Conservation (phyloP, 768 basidiomycete species). For the Collybia sp. region DNA sequence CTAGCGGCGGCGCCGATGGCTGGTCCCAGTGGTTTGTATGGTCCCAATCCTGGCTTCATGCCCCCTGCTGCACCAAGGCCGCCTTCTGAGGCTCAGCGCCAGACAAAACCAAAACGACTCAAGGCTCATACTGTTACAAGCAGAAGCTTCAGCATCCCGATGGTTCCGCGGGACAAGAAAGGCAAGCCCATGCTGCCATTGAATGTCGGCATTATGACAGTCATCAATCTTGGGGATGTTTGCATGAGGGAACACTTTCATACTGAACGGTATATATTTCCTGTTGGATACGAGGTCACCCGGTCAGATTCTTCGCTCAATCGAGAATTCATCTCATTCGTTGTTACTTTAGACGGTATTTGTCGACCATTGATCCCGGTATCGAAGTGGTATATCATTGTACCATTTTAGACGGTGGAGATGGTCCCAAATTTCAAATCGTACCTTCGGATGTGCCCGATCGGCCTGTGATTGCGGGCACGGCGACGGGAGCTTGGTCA, state of each 20-base stretch:
- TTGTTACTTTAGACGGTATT: slow-evolving; percentile 53
- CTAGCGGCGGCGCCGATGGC: slow-evolving; percentile 31
- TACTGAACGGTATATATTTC: slow-evolving; percentile 86
- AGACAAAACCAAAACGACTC: slow-evolving; percentile 68
- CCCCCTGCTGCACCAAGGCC: slow-evolving; percentile 19
- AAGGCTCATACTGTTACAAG: slow-evolving; percentile 80
- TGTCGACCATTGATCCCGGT: slow-evolving; percentile 67
- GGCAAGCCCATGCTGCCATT: slow-evolving; percentile 72
- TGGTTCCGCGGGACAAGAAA: slow-evolving; percentile 69
- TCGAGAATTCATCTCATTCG: slow-evolving; percentile 1
- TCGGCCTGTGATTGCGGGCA: slow-evolving; percentile 75
- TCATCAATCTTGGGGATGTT: slow-evolving; percentile 67
- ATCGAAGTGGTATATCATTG: slow-evolving; percentile 74
- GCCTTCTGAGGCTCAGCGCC: slow-evolving; percentile 33
- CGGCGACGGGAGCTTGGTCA: slow-evolving; percentile 85
- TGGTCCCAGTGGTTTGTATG: slow-evolving; percentile 31
- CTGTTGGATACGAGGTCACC: slow-evolving; percentile 80
- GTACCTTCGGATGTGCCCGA: slow-evolving; percentile 68
- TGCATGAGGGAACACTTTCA: slow-evolving; percentile 84
- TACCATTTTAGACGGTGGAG: slow-evolving; percentile 80
- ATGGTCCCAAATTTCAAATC: slow-evolving; percentile 84
- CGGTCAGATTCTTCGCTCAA: slow-evolving; percentile 29
- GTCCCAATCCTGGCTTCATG: slow-evolving; percentile 21
- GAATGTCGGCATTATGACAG: slow-evolving; percentile 85
- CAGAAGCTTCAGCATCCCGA: slow-evolving; percentile 73